Evolutionary conservation across 495 filamentous ascomycete species (phyloP).

Genomic region (Venustampulla echinocandica): DNA sequence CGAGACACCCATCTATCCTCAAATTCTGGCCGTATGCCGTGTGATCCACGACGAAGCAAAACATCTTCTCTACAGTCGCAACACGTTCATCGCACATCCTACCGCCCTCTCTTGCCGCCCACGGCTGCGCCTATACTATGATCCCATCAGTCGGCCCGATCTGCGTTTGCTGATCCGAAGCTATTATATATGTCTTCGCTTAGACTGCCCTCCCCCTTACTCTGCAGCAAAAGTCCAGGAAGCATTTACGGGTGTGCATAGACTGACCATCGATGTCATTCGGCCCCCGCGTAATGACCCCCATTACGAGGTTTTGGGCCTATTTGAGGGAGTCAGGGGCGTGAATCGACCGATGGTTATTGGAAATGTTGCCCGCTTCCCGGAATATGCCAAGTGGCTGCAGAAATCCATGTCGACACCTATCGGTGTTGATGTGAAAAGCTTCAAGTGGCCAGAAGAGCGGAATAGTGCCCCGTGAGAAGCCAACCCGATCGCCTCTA

Average conservation of each 20-base stretch:
- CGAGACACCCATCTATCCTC: slow-evolving; percentile 26
- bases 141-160: slow-evolving; percentile 25
- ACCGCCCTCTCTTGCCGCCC: slow-evolving; percentile 37
- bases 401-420: slow-evolving; percentile 33
- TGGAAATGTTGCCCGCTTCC: slow-evolving; percentile 34
- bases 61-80: slow-evolving; percentile 39
- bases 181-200: slow-evolving; percentile 35
- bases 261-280: slow-evolving; percentile 38
- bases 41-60: slow-evolving; percentile 34
- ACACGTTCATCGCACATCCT: slow-evolving; percentile 45
- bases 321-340: slow-evolving; percentile 44
- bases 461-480: slow-evolving; percentile 4
- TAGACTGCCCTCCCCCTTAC: slow-evolving; percentile 39
- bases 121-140: slow-evolving; percentile 26
- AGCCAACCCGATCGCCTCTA: not conserved
- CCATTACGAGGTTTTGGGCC: slow-evolving; percentile 31
- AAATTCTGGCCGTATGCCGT: slow-evolving; percentile 33
- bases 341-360: slow-evolving; percentile 33
- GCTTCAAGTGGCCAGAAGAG: slow-evolving; percentile 17
- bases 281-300: slow-evolving; percentile 35
- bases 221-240: slow-evolving; percentile 20
- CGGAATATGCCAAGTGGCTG: slow-evolving; percentile 38
- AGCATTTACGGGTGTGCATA: slow-evolving; percentile 35
- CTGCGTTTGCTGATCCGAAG: slow-evolving; percentile 31
- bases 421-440: slow-evolving; percentile 18